Evolutionary conservation across 108 stramenopile species (phyloP), one percentile per base, ranked within the genome.

Genomic region (Nannochloropsis gaditana): DNA sequence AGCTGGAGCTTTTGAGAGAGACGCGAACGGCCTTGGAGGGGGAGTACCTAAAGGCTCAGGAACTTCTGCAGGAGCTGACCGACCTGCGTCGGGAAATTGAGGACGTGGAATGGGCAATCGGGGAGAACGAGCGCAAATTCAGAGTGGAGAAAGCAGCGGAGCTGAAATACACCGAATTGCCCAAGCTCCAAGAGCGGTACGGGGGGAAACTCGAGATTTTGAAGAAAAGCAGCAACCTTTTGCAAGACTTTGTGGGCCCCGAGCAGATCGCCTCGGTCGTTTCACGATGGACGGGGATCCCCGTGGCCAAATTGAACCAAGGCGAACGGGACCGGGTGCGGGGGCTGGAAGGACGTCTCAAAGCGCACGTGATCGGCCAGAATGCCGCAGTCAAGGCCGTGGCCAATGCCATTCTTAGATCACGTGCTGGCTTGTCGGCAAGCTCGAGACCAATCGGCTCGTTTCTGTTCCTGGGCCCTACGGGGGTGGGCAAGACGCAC

Each of bases 221-320:
- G 73, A 84, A 84, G 15, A 91, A 87, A 73, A 43, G 89, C 90
- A 43, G 92, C 47, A 94, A 85, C 81, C 88, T 96, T 73, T 83
- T 94, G 43, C 91, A 94, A 10, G 95, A 96, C 80, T 91, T 93
- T 9, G 96, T 98, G 31, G 86, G 93, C 11, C 93, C 95, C 3
- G 95, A 98, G 86, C 95, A 96, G 84, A 95, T 96, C 89, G 95
- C 96, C 9, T 87, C 87, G 83, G 94, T 97, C 21, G 95, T 97
- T n/a, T 91, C 93, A 11, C 92, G 93, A 41, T 96, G 95, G 95
- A 98, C 97, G 43, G 97, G 97, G 42, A 95, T 98, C 50, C 95
- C 96, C 41, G 91, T 95, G 9, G 84, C 84, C 45, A 95, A 94
- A 83, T 84, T 98, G 43, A 43, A 95, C 88, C 90, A 92, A 80